Evolutionary conservation across 352 stramenopile genomes (phyloP), one percentile per base, ranked within the genome.

Genomic region (Pythium biforme): DNA sequence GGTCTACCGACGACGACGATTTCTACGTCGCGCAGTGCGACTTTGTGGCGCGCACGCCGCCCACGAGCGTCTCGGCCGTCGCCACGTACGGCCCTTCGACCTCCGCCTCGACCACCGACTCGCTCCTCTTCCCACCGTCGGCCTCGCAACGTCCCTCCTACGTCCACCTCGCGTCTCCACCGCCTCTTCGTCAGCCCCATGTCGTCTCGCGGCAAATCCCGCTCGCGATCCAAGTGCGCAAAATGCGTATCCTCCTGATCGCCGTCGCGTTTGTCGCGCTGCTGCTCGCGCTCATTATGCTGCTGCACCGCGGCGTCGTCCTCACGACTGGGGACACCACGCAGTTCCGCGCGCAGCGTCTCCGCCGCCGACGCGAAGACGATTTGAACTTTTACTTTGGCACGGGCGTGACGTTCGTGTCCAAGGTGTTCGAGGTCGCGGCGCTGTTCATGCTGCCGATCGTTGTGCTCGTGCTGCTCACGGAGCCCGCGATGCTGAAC

Each of bases 321-420:
- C 37, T 64, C 20, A 19, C 34, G 1, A 50, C 27, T 6, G 33
- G 14, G 10, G 53, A 43, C 17, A 8, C 17, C 4, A 5, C 31
- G 31, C 31, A 9, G 10, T 14, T 37, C 20, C 15, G 19, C 17
- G 37, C 10, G 4, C 8, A 1, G 1, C 1, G 33, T 46, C 12
- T 25, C 49, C 19, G 29, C 19, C 23, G 22, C 49, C 26, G 26
- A 19, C 45, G 45, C 15, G 55, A 51, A 12, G 62, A 69, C 34
- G 41, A 72, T 15, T 76, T 83, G 57, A 87, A 85, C 46, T 87
- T 87, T 20, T 84, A 82, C 51, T 72, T 76, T 12, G 77, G 74
- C 14, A 82, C 73, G 11, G 29, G 49, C 2, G 68, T 72, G 17
- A 63, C 72, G 3, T 45, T 80, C 9, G 29, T 79, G 4, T 65